Percentiles rank a stretch among this genome's conserved stretches.
phyloP scores from a whole-genome alignment of 2,329 filamentous ascomycete genomes.

The Cordyceps javanica region DNA sequence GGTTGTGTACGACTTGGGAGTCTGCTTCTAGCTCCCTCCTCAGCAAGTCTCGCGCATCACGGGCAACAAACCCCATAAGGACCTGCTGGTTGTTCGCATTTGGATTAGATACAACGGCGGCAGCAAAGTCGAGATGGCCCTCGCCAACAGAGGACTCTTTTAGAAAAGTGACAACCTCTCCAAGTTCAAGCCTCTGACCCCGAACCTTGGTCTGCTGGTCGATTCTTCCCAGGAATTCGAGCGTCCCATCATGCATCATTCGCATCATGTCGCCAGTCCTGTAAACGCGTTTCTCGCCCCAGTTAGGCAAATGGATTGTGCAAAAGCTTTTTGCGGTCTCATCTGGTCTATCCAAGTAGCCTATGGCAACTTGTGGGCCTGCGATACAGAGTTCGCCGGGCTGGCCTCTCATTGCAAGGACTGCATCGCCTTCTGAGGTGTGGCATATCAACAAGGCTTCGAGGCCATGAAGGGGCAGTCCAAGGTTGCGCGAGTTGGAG shows the following conservation, averaged over 20 bases:
- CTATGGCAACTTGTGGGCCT: constrained; percentile 37
- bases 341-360: constrained; percentile 31
- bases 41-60: constrained; percentile 1
- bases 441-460: constrained; percentile 15
- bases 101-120: constrained; percentile 4
- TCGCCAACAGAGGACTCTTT: constrained; percentile 11
- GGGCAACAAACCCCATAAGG: constrained; percentile 16
- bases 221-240: constrained; percentile 14
- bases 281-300: constrained; percentile 13
- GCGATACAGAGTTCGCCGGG: constrained; percentile 39
- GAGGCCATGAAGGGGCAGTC: constrained; percentile 15
- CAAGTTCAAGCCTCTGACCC: constrained; percentile 14
- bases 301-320: constrained; percentile 5
- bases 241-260: constrained; percentile 16
- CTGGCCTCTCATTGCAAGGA: constrained; percentile 18
- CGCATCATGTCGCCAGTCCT: constrained; percentile 17
- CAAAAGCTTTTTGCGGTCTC: constrained; percentile 15
- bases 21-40: constrained; percentile 13
- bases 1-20: constrained; percentile 10
- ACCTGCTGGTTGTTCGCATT: constrained; percentile 7
- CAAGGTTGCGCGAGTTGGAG: constrained; percentile 18
- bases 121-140: constrained; percentile 14
- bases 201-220: constrained; percentile 17
- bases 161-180: constrained; percentile 7
- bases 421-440: constrained; percentile 1